A percentile compares a stretch with the other conserved stretches of the same genome.
Conservation (phyloP, 139 green algal species). For the Coccomyxa sp. region DNA sequence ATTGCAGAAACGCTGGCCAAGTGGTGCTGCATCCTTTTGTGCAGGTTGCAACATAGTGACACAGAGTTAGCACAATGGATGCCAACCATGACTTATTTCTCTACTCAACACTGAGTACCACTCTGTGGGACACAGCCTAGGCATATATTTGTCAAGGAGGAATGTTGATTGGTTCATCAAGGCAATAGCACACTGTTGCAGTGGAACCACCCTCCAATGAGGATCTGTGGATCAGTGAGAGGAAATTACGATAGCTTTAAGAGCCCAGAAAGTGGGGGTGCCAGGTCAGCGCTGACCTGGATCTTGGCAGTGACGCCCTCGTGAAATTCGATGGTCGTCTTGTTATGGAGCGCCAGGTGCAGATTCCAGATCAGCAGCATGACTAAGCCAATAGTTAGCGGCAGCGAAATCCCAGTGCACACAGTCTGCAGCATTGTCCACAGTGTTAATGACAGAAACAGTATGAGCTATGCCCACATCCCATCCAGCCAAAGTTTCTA, state of each 20-base stretch:
- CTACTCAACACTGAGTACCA: background rate
- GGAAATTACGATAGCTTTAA: background rate
- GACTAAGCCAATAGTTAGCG: slow-evolving; percentile 45
- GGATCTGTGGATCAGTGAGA: background rate
- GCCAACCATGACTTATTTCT: background rate
- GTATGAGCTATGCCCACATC: background rate
- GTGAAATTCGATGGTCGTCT: slow-evolving; percentile 83
- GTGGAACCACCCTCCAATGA: background rate
- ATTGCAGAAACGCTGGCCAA: background rate
- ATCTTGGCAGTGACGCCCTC: slow-evolving; percentile 34
- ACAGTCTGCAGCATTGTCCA: slow-evolving; percentile 27
- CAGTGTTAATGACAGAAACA: background rate
- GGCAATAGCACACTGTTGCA: background rate
- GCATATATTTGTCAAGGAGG: no score
- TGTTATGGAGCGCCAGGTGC: slow-evolving; percentile 65
- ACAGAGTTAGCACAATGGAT: no score
- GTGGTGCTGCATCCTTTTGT: no score
- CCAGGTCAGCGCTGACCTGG: background rate
- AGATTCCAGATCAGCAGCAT: slow-evolving; percentile 77
- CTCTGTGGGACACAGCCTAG: background rate
- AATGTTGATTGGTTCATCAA: no score
- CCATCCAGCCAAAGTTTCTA: background rate
- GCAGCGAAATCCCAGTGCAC: slow-evolving; percentile 46
- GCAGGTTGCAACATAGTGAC: background rate
- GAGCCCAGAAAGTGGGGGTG: no score